Evolutionary conservation across 768 basidiomycete genomes (phyloP).

Genomic region (Pholiota microspora): DNA sequence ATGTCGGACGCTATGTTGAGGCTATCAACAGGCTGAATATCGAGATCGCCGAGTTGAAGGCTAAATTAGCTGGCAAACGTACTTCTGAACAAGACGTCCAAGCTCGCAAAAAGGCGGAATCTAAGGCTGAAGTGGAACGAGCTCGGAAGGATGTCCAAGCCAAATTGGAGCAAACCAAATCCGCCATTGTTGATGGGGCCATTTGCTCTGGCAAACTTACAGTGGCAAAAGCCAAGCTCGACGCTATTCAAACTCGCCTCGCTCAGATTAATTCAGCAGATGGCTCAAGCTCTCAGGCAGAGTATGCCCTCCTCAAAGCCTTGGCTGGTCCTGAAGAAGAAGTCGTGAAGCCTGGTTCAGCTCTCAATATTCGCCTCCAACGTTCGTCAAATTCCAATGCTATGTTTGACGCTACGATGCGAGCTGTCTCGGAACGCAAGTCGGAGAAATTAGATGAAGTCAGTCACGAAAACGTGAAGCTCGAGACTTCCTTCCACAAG

Average conservation of each 20-base stretch:
- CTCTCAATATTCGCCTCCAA: constrained; percentile 55
- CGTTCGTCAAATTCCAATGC: constrained; percentile 72
- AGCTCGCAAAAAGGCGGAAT: constrained; percentile 69
- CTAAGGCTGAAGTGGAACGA: constrained; percentile 68
- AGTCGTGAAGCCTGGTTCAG: constrained; percentile 55
- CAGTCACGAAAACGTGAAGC: constrained; percentile 65
- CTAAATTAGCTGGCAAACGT: constrained; percentile 74
- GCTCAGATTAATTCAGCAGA: constrained; percentile 48
- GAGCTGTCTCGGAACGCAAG: constrained; percentile 77
- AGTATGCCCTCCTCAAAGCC: constrained; percentile 64
- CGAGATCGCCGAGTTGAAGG: constrained; percentile 84
- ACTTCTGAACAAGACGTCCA: constrained; percentile 58
- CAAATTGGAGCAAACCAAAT: constrained; percentile 70
- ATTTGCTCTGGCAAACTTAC: constrained; percentile 67
- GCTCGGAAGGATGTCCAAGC: constrained; percentile 69
- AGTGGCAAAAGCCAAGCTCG: constrained; percentile 69
- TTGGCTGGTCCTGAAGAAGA: constrained; percentile 73
- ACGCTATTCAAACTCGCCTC: constrained; percentile 60
- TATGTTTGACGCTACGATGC: constrained; percentile 84
- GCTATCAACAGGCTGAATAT: constrained; percentile 86
- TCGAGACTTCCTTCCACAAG: constrained; percentile 62
- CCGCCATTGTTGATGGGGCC: constrained; percentile 75
- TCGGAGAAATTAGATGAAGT: constrained; percentile 77
- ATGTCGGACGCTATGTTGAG: constrained; percentile 94
- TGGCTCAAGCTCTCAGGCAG: constrained; percentile 55